Conservation (phyloP, 2,329 filamentous ascomycete species). For the Nemania diffusa region DNA sequence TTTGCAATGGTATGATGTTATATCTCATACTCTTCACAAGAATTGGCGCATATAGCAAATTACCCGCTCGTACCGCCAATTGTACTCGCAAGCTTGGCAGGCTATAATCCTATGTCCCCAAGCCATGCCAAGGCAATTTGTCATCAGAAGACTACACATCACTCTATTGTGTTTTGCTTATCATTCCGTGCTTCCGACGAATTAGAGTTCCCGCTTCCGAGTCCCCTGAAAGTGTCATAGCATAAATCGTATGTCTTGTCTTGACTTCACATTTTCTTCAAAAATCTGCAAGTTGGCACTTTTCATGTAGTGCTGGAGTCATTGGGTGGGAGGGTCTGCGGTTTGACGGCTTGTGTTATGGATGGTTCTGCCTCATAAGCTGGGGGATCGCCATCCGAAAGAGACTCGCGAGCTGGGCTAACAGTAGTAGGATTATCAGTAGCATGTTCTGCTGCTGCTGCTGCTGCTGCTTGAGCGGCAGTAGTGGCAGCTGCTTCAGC, state of each 20-base stretch:
- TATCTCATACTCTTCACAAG: neutral
- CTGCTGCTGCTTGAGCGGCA: conserved; percentile 41
- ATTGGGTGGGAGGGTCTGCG: neutral
- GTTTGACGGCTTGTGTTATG: conserved; percentile 2
- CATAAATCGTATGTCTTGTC: conserved; percentile 9
- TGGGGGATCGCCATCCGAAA: neutral
- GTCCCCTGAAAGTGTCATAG: neutral
- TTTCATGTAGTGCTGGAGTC: neutral
- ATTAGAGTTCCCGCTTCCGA: neutral
- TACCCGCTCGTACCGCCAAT: conserved; percentile 2
- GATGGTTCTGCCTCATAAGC: conserved; percentile 11
- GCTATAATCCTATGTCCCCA: conserved; percentile 10
- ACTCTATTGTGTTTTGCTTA: neutral
- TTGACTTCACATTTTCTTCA: neutral
- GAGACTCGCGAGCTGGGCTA: conserved; percentile 7
- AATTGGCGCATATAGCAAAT: conserved; percentile 24
- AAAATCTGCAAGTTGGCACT: neutral
- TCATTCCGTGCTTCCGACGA: conserved; percentile 10
- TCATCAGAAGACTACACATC: conserved; percentile 13
- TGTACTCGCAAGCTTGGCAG: conserved; percentile 4
- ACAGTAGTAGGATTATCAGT: neutral
- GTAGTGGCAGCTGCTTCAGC: conserved; percentile 53
- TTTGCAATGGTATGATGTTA: neutral
- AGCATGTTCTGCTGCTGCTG: conserved; percentile 26
- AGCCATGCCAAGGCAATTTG: conserved; percentile 13